Percentiles rank a stretch among this genome's conserved stretches.
These are phyloP conservation scores for Phyllosticta citrichinensis DNA, from an alignment of 2,329 filamentous ascomycete genomes.

Conservation along the genomic window DNA sequence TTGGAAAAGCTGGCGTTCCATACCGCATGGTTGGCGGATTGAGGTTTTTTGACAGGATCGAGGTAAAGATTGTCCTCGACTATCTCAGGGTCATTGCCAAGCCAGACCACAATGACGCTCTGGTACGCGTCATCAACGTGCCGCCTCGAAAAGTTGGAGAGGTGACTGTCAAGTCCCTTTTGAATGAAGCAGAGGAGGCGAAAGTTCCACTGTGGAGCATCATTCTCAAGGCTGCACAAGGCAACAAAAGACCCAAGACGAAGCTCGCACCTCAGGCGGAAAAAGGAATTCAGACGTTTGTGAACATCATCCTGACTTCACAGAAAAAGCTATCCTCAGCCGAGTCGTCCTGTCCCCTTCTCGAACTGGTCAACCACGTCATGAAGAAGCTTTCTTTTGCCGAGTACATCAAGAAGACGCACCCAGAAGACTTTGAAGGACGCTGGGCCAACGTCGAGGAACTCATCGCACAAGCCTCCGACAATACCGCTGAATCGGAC, in stretches of 20 bases:
- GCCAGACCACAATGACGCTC: constrained; percentile 76
- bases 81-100: constrained; percentile 81
- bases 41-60: constrained; percentile 83
- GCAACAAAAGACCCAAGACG: constrained; percentile 39
- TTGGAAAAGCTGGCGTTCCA: constrained; percentile 71
- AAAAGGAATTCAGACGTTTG: constrained; percentile 48
- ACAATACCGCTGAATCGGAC: constrained; percentile 47
- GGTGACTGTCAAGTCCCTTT: constrained; percentile 59
- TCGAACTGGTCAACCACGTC: constrained; percentile 46
- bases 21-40: constrained; percentile 90
- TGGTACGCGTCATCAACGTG: constrained; percentile 74
- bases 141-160: constrained; percentile 76
- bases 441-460: constrained; percentile 87
- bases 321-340: constrained; percentile 42
- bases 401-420: constrained; percentile 60
- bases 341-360: constrained; percentile 29
- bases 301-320: constrained; percentile 49
- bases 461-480: constrained; percentile 67
- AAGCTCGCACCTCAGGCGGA: constrained; percentile 47
- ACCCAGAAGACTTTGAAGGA: constrained; percentile 64
- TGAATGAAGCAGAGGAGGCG: constrained; percentile 64
- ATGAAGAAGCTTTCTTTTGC: constrained; percentile 60
- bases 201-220: constrained; percentile 66
- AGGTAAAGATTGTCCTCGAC: constrained; percentile 79
- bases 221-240: constrained; percentile 50